Conservation (phyloP, 495 filamentous ascomycete genomes). For the Aspergillus homomorphus region DNA sequence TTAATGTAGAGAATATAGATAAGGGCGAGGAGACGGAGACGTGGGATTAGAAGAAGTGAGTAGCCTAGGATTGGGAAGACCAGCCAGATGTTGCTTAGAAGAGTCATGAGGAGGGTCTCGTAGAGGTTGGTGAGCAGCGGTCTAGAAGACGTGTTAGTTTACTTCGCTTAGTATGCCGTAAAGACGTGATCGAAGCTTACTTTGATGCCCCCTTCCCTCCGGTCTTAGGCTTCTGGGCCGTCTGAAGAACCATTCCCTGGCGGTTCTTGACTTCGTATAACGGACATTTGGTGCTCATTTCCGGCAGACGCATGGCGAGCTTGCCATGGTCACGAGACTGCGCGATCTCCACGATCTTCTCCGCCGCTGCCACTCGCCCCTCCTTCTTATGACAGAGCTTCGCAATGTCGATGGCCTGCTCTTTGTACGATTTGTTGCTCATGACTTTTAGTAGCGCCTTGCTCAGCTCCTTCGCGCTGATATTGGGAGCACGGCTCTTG, state of each 20-base stretch:
- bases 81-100: slow-evolving; percentile 23
- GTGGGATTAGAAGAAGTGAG: slow-evolving; percentile 19
- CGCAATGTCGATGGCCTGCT: slow-evolving; percentile 17
- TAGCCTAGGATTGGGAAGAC: slow-evolving; percentile 20
- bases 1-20: slow-evolving; percentile 73
- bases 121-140: slow-evolving; percentile 7
- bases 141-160: slow-evolving; percentile 2
- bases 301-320: neutral
- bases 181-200: neutral
- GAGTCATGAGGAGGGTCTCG: slow-evolving; percentile 15
- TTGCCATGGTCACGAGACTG: neutral
- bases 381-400: slow-evolving; percentile 22
- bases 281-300: slow-evolving; percentile 7
- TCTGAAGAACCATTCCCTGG: slow-evolving; percentile 16
- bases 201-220: slow-evolving; percentile 10
- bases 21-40: slow-evolving; percentile 34
- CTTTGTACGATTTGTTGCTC: slow-evolving; percentile 20
- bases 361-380: slow-evolving; percentile 19
- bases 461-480: slow-evolving; percentile 29
- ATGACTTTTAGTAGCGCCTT: slow-evolving; percentile 31
- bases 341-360: slow-evolving; percentile 25
- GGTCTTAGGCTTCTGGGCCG: neutral
- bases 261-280: slow-evolving; percentile 15
- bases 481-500: slow-evolving; percentile 29
- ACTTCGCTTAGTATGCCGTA: neutral